Percentiles rank a stretch among this genome's conserved stretches.
These are phyloP conservation scores for Boletus sp. DNA, from an alignment of 768 basidiomycete genomes.

Conservation along the genomic window DNA sequence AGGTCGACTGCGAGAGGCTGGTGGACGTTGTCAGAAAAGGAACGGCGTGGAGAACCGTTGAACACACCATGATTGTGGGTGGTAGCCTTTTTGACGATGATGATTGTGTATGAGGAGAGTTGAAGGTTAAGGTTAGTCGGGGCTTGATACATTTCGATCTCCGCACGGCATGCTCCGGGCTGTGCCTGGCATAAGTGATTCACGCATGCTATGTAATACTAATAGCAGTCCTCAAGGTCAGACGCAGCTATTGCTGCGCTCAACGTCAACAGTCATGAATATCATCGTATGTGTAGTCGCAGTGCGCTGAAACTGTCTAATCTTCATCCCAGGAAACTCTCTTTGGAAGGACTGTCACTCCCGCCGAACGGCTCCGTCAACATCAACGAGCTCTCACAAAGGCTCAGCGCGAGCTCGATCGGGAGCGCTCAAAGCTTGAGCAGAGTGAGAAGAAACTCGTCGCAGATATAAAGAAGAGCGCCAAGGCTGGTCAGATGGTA, in stretches of 20 bases:
- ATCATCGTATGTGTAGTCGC: constrained; percentile 52
- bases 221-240: background rate
- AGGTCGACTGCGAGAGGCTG: constrained; percentile 97
- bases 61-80: constrained; percentile 20
- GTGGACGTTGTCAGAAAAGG: constrained; percentile 12
- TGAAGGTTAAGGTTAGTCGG: constrained; percentile 25
- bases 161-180: constrained; percentile 18
- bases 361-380: constrained; percentile 93
- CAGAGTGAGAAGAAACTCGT: constrained; percentile 97
- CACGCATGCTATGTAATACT: background rate
- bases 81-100: constrained; percentile 15
- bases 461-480: constrained; percentile 92
- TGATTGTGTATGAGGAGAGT: constrained; percentile 18
- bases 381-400: constrained; percentile 95
- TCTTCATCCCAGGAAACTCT: constrained; percentile 73
- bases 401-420: constrained; percentile 96
- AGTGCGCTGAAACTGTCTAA: constrained; percentile 7
- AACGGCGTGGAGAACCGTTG: background rate
- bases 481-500: constrained; percentile 93
- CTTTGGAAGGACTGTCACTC: constrained; percentile 91
- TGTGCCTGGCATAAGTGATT: background rate
- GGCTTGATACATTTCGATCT: constrained; percentile 15
- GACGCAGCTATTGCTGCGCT: constrained; percentile 12
- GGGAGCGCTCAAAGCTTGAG: constrained; percentile 92
- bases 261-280: constrained; percentile 54